Base-by-base conservation (phyloP, 768 basidiomycete genomes). In the Paxillus involutus region DNA sequence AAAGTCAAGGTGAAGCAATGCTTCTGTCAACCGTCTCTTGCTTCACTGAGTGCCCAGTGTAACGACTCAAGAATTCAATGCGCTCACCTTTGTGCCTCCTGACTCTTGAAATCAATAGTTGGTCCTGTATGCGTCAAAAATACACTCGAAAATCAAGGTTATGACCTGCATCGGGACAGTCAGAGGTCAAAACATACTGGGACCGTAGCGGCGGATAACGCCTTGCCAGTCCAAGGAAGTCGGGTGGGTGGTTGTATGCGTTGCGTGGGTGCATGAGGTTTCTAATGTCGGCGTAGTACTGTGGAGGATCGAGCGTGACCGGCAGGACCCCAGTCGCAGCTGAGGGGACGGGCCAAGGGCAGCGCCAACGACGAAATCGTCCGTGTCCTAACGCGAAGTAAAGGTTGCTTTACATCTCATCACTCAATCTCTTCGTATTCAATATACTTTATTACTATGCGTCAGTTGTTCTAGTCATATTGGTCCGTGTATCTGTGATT, bases 1-100 rank as follows among this genome's bases (percentile, higher is more conserved):
- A 64, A 94, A 96, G 71, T 95, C 91, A 29, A 84, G 77, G 57
- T 77, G 73, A 30, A 96, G 77, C 21, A 98, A 75, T 0, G 89
- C 89, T 61, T 87, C 77, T 2, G 95, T 96, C 59, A 97, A 73
- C 42, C 82, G 77, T 63, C 95, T 93, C 3, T 33, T 61, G 49
- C 58, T 59, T 65, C 42, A 44, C 44, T 49, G 44, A 52, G 51
- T 53, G 61, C 39, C 14, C 6, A 29, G 7, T 5, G n/a, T 46
- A 52, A 32, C 29, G 29, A 30, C 17, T 35, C 51, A 56, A 33
- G 16, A 39, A 4, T 19, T 32, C 26, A 44, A 26, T 40, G 47
- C 1, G 2, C 58, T 61, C 33, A 89, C 91, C 88, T 80, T 67
- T 91, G 85, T 3, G 89, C 84, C 1, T 66, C 66, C n/a, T 82